Evolutionary conservation across 1,139 yeast genomes (phyloP).

Genomic region (Meyerozyma sp.): DNA sequence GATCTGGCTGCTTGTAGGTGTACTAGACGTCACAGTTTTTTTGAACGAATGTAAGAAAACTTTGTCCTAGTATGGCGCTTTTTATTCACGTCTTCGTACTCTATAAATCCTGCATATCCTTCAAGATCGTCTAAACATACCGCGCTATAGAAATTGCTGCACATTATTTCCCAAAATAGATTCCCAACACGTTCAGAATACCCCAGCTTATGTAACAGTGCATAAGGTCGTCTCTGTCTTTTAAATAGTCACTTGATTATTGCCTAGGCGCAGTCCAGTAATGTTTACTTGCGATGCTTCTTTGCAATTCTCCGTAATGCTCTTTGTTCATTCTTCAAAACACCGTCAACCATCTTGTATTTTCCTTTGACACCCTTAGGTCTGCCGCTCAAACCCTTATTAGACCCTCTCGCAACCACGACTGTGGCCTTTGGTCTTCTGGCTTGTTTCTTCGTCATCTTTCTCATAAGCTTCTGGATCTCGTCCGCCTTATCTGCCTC

Average conservation of each 20-base stretch:
- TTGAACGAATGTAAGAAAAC: too few species aligned
- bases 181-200: not conserved
- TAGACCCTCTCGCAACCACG: conserved; percentile 84
- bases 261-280: not conserved
- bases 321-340: conserved; percentile 93
- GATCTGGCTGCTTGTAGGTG: too few species aligned
- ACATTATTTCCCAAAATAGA: not conserved
- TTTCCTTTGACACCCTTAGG: conserved; percentile 97
- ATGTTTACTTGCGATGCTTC: conserved; percentile 51
- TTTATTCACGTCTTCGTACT: too few species aligned
- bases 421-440: conserved; percentile 78
- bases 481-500: conserved; percentile 95
- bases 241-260: not conserved
- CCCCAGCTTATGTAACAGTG: not conserved
- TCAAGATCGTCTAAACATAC: not conserved
- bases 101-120: not conserved
- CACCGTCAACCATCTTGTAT: conserved; percentile 99
- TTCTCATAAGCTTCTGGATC: conserved; percentile 79
- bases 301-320: conserved; percentile 88
- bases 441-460: conserved; percentile 71
- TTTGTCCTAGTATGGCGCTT: too few species aligned
- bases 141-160: not conserved
- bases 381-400: conserved; percentile 86
- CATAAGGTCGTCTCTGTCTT: not conserved
- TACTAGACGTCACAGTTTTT: too few species aligned